Evolutionary conservation across 2,329 filamentous ascomycete genomes (phyloP).

Genomic region (Thelonectria blattea): DNA sequence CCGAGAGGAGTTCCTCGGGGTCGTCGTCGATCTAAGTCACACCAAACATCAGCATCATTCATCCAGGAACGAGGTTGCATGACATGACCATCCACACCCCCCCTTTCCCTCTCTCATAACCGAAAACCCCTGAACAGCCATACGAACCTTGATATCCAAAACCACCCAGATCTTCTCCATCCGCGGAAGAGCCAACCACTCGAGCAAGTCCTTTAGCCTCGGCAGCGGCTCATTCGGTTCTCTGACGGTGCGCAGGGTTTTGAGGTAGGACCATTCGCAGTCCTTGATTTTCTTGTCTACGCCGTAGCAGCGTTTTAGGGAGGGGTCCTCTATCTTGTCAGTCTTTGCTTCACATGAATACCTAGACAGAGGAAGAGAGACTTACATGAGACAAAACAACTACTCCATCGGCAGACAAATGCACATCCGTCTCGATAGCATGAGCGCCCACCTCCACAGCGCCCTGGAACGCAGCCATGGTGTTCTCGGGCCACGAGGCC

Average conservation of each 20-base stretch:
- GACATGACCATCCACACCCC: background rate
- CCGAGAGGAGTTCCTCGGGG: slow-evolving; percentile 70
- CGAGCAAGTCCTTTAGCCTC: slow-evolving; percentile 74
- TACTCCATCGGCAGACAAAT: slow-evolving; percentile 80
- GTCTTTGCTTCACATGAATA: background rate
- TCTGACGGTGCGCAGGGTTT: slow-evolving; percentile 68
- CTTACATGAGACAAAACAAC: slow-evolving; percentile 84
- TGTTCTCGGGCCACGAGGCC: slow-evolving; percentile 82
- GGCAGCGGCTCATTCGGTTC: slow-evolving; percentile 76
- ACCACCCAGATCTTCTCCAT: slow-evolving; percentile 77
- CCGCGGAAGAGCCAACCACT: slow-evolving; percentile 70
- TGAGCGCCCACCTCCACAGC: slow-evolving; percentile 78
- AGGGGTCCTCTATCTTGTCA: slow-evolving; percentile 65
- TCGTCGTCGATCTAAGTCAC: slow-evolving; percentile 69
- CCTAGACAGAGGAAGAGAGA: background rate
- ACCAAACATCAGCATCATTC: background rate
- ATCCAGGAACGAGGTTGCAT: background rate
- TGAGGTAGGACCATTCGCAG: slow-evolving; percentile 77
- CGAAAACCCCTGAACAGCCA: background rate
- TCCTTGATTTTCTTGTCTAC: slow-evolving; percentile 74
- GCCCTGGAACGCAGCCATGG: slow-evolving; percentile 76
- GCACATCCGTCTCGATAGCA: slow-evolving; percentile 88
- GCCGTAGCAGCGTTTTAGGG: slow-evolving; percentile 82
- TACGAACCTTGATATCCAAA: slow-evolving; percentile 81
- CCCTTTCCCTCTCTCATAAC: background rate